Evolutionary conservation across 2,329 filamentous ascomycete genomes (phyloP), one percentile per base, ranked within the genome.

Genomic region (Trichoderma citrinoviride): DNA sequence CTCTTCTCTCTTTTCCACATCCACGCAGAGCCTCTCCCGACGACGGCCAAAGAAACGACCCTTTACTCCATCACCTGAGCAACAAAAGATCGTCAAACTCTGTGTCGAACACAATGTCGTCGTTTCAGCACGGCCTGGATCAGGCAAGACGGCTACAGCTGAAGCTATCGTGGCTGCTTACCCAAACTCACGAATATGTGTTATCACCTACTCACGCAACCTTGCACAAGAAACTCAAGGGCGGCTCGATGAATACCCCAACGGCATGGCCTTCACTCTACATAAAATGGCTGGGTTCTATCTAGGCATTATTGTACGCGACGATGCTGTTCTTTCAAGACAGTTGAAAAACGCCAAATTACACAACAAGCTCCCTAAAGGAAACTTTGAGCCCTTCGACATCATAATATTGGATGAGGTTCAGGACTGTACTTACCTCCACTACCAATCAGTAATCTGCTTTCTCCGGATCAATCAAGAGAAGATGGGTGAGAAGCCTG

Each of bases 371-470:
- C 62, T 67, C 27, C 72, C 73, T 7, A 6, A 19, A 23, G 74
- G 73, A 70, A 55, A 8, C 3, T 66, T n/a, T 8, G 23, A 33
- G 12, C 71, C 71, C 15, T 75, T 71, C 57, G 72, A 76, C n/a
- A 71, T 75, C 4, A 66, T 76, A 33, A 69, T 75, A 5, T 41
- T 75, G 10, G 73, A 76, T 37, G 74, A 76, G 61, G 69, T 76
- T 21, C 74, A 75, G 33, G 73, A 76, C 37, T 76, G 73, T 27
- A 73, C 71, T 1, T 67, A 70, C 7, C 29, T 66, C 25, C 63
- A 72, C 2, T 75, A 73, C 55, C 74, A 70, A 72, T 60, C 75
- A 3, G 60, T 67, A 0, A 66, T 27, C 21, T 65, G 67, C n/a
- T 74, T 76, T 17, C 66, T 75, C 27, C 61, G 44, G 2, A 66